Percentiles rank a stretch among this genome's conserved stretches.
Conservation (phyloP, 2,329 filamentous ascomycete species). For the Ascochyta viciae-villosae region DNA sequence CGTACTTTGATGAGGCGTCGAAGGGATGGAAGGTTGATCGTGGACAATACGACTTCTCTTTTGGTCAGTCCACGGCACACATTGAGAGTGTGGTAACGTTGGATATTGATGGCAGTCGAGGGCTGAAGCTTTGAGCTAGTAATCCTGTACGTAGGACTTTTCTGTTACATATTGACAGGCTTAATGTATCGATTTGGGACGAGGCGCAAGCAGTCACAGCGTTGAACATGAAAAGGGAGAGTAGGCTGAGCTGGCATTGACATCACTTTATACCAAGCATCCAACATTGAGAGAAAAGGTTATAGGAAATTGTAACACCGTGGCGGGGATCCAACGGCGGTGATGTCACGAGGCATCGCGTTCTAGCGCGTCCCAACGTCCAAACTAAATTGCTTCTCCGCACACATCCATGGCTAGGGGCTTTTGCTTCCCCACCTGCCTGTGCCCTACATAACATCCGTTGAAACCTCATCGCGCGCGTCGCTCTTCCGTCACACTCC, state of each 20-base stretch:
- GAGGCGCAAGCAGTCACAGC: no score
- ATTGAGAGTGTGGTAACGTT: conserved; percentile 36
- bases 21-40: conserved; percentile 40
- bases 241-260: no score
- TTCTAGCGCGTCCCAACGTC: conserved; percentile 21
- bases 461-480: background rate
- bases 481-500: background rate
- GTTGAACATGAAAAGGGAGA: no score
- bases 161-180: no score
- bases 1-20: conserved; percentile 40
- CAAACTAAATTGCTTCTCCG: conserved; percentile 3
- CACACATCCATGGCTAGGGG: background rate
- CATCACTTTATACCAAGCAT: no score
- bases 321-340: background rate
- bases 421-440: background rate
- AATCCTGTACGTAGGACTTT: no score
- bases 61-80: conserved; percentile 39
- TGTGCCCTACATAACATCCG: conserved; percentile 2
- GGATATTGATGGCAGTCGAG: conserved; percentile 27
- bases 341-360: conserved; percentile 30
- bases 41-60: conserved; percentile 42
- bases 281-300: no score
- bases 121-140: conserved; percentile 18
- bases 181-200: no score
- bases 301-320: no score